Conservation (phyloP, 306 rosid genomes). For the Cicer judaicum region DNA sequence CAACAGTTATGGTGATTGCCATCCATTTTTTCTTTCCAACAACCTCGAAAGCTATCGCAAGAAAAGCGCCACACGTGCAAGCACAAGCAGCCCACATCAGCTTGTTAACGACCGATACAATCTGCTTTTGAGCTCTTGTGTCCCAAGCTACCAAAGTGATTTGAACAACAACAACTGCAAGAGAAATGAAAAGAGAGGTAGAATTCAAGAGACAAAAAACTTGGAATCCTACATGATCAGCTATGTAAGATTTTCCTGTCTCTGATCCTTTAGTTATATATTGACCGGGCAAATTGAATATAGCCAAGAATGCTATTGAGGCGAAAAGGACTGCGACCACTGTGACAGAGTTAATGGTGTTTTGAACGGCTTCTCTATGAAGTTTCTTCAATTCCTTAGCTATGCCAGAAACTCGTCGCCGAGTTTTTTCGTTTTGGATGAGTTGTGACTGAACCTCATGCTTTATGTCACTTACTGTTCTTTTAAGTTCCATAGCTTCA, state of each 20-base stretch:
- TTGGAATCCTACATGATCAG: slow-evolving; percentile 62
- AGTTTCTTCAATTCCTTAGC: slow-evolving; percentile 93
- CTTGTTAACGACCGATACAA: slow-evolving; percentile 93
- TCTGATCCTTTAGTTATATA: slow-evolving; percentile 46
- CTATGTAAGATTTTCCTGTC: slow-evolving; percentile 71
- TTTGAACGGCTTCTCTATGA: slow-evolving; percentile 94
- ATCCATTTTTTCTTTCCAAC: slow-evolving; percentile 79
- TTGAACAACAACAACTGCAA: slow-evolving; percentile 95
- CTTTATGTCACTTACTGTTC: slow-evolving; percentile 94
- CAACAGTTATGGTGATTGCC: slow-evolving; percentile 74
- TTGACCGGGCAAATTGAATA: slow-evolving; percentile 95
- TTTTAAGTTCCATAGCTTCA: slow-evolving; percentile 91
- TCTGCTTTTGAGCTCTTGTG: slow-evolving; percentile 87
- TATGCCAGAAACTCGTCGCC: slow-evolving; percentile 84
- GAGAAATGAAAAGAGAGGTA: slow-evolving; percentile 86
- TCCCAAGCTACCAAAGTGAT: slow-evolving; percentile 99
- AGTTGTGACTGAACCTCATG: slow-evolving; percentile 93
- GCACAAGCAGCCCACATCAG: slow-evolving; percentile 97
- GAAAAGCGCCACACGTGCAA: slow-evolving; percentile 91
- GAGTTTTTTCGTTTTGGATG: slow-evolving; percentile 79
- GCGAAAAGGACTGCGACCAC: slow-evolving; percentile 93
- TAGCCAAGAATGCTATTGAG: slow-evolving; percentile 93
- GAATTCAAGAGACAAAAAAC: slow-evolving; percentile 83
- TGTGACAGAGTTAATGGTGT: slow-evolving; percentile 83
- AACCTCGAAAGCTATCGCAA: slow-evolving; percentile 75